Evolutionary conservation across 306 rosid species (phyloP).

Genomic region (Cucurbita moschata): DNA sequence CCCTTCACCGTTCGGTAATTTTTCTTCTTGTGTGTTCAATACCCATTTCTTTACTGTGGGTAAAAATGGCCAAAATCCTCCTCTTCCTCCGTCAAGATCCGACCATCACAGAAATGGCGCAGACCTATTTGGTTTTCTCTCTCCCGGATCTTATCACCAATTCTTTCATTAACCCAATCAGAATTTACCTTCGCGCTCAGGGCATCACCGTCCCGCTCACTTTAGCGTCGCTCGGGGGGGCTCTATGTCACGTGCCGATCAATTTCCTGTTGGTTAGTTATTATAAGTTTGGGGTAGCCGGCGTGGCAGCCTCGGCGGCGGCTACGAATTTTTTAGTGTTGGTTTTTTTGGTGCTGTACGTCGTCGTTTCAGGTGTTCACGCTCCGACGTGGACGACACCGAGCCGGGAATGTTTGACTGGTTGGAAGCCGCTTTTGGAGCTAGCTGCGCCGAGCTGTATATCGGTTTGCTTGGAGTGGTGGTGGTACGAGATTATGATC

Average conservation of each 20-base stretch:
- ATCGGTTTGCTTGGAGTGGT: conserved; percentile 90
- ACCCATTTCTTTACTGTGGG: conserved; percentile 73
- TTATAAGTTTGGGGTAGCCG: conserved; percentile 33
- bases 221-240: conserved; percentile 52
- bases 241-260: conserved; percentile 37
- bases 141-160: conserved; percentile 81
- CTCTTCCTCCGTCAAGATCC: conserved; percentile 34
- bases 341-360: conserved; percentile 6
- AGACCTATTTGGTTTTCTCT: conserved; percentile 37
- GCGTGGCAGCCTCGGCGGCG: conserved; percentile 63
- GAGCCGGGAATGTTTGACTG: conserved; percentile 41
- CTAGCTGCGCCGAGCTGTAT: conserved; percentile 81
- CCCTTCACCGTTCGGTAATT: conserved; percentile 64
- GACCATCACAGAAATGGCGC: conserved; percentile 33
- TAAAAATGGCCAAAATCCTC: conserved; percentile 42
- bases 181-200: conserved; percentile 86
- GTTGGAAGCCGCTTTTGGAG: conserved; percentile 56
- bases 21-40: conserved; percentile 43
- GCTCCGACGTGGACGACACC: conserved; percentile 51
- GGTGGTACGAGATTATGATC: conserved; percentile 99
- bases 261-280: conserved; percentile 20
- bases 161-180: conserved; percentile 67
- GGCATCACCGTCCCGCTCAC: conserved; percentile 63
- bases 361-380: conserved; percentile 35
- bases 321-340: conserved; percentile 42